phyloP scores from a whole-genome alignment of 163 green algal species.

The Coccomyxa subellipsoidea region DNA sequence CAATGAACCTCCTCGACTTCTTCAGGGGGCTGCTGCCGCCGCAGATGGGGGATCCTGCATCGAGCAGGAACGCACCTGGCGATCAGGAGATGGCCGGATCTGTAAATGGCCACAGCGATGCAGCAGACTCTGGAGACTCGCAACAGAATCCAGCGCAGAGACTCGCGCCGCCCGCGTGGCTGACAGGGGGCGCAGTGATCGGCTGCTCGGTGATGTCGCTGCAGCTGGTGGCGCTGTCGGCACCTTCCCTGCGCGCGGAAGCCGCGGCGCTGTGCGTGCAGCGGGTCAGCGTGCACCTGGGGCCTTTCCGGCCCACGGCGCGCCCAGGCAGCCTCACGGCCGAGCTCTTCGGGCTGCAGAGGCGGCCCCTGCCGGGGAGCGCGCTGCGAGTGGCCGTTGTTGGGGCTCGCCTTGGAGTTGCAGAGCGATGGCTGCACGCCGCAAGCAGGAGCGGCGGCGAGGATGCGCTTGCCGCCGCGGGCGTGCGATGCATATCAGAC shows the following conservation, averaged over 20 bases:
- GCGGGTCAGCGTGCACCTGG: conserved; percentile 17
- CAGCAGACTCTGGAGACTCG: not conserved
- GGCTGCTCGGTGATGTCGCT: not conserved
- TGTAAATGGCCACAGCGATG: no score
- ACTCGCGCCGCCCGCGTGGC: conserved; percentile 7
- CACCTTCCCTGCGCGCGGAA: not conserved
- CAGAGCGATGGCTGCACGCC: not conserved
- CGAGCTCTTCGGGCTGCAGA: conserved; percentile 13
- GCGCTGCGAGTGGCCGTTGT: conserved; percentile 13
- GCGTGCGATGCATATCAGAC: not conserved
- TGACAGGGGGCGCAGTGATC: not conserved
- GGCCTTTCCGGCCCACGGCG: conserved; percentile 2
- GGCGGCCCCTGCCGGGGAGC: not conserved
- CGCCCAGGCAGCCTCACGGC: conserved; percentile 19
- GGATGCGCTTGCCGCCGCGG: not conserved
- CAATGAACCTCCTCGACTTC: conserved; percentile 5
- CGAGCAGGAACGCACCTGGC: not conserved
- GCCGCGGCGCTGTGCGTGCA: not conserved
- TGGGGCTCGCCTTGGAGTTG: not conserved
- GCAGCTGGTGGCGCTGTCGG: conserved; percentile 10
- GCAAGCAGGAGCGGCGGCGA: not conserved
- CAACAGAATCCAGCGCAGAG: not conserved
- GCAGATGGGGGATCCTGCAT: conserved; percentile 7
- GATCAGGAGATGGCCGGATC: not conserved
- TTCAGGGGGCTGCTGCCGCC: not conserved